These are phyloP conservation scores for Diplosphaera chodatii DNA, from an alignment of 139 green algal genomes.

Conservation along the genomic window DNA sequence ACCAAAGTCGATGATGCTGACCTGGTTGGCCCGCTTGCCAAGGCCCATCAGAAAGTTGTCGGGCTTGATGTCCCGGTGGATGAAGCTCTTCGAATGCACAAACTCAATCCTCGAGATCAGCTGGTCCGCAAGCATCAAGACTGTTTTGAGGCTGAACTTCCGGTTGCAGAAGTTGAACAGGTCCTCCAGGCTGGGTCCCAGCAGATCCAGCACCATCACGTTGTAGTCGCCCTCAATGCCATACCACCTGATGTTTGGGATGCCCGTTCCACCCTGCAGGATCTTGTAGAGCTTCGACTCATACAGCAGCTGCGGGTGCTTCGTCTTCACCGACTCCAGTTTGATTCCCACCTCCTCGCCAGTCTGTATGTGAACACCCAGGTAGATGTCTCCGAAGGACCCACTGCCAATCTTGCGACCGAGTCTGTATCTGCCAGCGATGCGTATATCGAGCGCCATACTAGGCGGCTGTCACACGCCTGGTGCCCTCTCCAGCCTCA, in stretches of 20 bases:
- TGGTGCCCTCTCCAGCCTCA: too few species aligned
- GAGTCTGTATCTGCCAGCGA: slow-evolving; percentile 75
- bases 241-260: slow-evolving; percentile 98
- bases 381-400: slow-evolving; percentile 85
- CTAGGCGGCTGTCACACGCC: too few species aligned
- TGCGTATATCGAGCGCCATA: too few species aligned
- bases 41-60: slow-evolving; percentile 99
- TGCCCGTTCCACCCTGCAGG: slow-evolving; percentile 88
- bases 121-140: slow-evolving; percentile 99
- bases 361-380: slow-evolving; percentile 93
- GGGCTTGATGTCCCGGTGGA: slow-evolving; percentile 98
- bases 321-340: slow-evolving; percentile 84
- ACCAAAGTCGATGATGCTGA: slow-evolving; percentile 99
- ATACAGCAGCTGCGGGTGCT: slow-evolving; percentile 91
- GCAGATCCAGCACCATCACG: slow-evolving; percentile 98
- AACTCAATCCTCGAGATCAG: slow-evolving; percentile 95
- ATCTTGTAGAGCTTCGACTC: slow-evolving; percentile 96
- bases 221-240: slow-evolving; percentile 99
- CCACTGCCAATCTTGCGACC: slow-evolving; percentile 71
- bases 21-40: slow-evolving; percentile 94
- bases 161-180: slow-evolving; percentile 99
- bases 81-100: slow-evolving; percentile 95
- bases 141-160: slow-evolving; percentile 97
- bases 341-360: slow-evolving; percentile 99
- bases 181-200: slow-evolving; percentile 95